Percentiles rank a stretch among this genome's conserved stretches.
Evolutionary conservation across 1,284 basidiomycete species (phyloP).

Genomic region (Ganoderma boninense): DNA sequence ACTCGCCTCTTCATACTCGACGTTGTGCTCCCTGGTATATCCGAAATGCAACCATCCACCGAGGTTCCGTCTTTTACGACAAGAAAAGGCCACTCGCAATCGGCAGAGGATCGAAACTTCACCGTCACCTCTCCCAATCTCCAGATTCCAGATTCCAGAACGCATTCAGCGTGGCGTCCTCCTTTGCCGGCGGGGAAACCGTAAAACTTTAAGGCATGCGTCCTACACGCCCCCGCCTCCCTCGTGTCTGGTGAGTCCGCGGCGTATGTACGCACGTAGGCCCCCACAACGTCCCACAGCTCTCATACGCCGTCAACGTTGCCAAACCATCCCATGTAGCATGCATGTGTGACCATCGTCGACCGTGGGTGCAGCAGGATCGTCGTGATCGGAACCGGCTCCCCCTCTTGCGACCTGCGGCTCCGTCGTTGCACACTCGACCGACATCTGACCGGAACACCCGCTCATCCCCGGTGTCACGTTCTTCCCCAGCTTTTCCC

Average conservation of each 20-base stretch:
- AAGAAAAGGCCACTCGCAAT: neutral
- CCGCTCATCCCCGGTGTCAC: neutral
- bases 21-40: neutral
- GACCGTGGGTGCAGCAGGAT: neutral
- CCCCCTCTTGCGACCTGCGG: neutral
- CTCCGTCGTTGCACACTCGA: neutral
- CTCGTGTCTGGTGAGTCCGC: neutral
- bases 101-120: neutral
- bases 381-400: constrained; percentile 2
- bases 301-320: neutral
- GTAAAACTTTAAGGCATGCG: constrained; percentile 12
- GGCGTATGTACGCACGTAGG: neutral
- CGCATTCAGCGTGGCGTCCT: neutral
- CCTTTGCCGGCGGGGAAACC: constrained; percentile 8
- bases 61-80: neutral
- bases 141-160: neutral
- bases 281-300: neutral
- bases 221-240: neutral
- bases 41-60: neutral
- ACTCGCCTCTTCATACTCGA: neutral
- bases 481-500: neutral
- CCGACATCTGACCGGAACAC: neutral
- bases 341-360: neutral
- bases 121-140: neutral
- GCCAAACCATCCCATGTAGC: neutral